Evolutionary conservation across 1,284 basidiomycete species (phyloP).

Genomic region (Cutaneotrichosporon curvatum): DNA sequence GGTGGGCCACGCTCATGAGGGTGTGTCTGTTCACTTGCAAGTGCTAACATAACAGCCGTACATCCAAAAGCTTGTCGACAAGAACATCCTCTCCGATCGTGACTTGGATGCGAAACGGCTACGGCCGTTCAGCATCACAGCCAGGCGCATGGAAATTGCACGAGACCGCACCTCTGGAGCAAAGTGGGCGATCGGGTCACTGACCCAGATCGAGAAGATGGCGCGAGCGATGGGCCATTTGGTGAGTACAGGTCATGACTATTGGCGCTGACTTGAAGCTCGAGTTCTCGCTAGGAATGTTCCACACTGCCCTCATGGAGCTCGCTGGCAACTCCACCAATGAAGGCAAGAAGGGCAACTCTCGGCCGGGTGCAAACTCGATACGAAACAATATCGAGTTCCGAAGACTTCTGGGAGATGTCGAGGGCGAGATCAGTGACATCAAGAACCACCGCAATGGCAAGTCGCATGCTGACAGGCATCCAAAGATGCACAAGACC

Average conservation of each 20-base stretch:
- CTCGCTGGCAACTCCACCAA: conserved; percentile 38
- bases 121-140: conserved; percentile 34
- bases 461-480: conserved; percentile 47
- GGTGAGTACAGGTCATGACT: conserved; percentile 47
- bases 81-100: conserved; percentile 33
- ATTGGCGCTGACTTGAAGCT: conserved; percentile 51
- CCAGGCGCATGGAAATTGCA: conserved; percentile 32
- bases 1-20: conserved; percentile 59
- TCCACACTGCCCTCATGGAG: conserved; percentile 56
- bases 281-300: conserved; percentile 74
- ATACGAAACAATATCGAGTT: conserved; percentile 41
- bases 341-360: conserved; percentile 35
- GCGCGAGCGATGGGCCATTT: conserved; percentile 74
- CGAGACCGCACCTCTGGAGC: conserved; percentile 19
- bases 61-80: conserved; percentile 36
- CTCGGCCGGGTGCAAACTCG: conserved; percentile 25
- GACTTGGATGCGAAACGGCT: conserved; percentile 38
- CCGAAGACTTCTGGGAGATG: conserved; percentile 39
- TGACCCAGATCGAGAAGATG: conserved; percentile 48
- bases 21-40: conserved; percentile 47
- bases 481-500: conserved; percentile 90
- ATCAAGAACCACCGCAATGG: conserved; percentile 38
- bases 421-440: conserved; percentile 36
- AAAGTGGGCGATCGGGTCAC: conserved; percentile 26
- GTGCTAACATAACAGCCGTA: conserved; percentile 24